phyloP scores from a whole-genome alignment of 495 filamentous ascomycete genomes.

The Neurospora sp. region DNA sequence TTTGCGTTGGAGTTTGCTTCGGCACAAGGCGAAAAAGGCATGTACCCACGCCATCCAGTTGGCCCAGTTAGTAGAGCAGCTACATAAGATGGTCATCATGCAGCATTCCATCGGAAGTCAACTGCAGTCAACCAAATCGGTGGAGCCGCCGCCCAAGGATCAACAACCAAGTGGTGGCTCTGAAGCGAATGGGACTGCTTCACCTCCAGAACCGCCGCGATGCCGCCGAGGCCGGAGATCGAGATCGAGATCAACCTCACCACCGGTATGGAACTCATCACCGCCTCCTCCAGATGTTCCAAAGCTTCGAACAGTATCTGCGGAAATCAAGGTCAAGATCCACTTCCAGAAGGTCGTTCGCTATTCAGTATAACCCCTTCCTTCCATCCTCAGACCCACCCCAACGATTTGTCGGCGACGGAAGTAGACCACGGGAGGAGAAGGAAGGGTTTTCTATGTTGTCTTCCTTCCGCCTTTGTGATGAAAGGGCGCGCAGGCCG shows the following conservation, averaged over 20 bases:
- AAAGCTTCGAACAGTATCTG: background rate
- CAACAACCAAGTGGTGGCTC: background rate
- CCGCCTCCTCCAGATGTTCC: background rate
- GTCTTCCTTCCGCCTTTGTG: too few relatives aligned
- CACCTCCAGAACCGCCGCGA: background rate
- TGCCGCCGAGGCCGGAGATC: background rate
- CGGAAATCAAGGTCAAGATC: background rate
- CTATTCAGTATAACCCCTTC: too few relatives aligned
- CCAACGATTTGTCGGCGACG: background rate
- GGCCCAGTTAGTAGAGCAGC: background rate
- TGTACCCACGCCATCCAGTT: background rate
- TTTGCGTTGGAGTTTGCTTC: background rate
- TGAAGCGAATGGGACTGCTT: background rate
- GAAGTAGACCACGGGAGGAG: background rate
- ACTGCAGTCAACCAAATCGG: background rate
- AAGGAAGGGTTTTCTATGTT: background rate
- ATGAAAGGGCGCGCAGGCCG: too few relatives aligned
- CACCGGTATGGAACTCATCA: background rate
- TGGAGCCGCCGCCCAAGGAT: background rate
- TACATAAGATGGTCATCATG: background rate
- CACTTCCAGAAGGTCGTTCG: background rate
- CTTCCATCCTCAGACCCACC: too few relatives aligned
- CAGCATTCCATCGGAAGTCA: background rate
- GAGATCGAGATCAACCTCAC: background rate
- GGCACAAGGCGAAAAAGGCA: background rate